Base-by-base conservation (phyloP, 2,329 filamentous ascomycete species). In the Rhynchosporium secalis region DNA sequence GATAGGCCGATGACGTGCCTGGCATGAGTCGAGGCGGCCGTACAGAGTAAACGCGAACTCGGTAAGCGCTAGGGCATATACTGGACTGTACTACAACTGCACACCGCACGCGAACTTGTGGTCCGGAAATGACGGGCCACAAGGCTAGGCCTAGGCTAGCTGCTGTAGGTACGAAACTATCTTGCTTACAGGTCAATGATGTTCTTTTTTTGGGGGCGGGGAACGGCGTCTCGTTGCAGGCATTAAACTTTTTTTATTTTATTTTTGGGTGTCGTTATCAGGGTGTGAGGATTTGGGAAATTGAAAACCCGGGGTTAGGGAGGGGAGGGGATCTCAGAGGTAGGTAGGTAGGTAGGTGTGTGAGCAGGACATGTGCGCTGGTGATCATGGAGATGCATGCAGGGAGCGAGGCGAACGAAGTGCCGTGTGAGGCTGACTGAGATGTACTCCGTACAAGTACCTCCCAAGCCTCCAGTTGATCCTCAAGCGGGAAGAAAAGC, bases 1-100 rank as follows among this genome's bases (percentile, higher is more conserved):
- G 36, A 40, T 40, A 12, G 7, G 12, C 7, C 36, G 63, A 65
- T 65, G 63, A 65, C 62, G 56, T 62, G 33, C 55, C 56, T 52
- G 61, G 49, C 47, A 62, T 20, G 20, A 20, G 20, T 20, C 20
- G 20, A 20, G 20, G 20, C 20, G 20, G 20, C 20, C 20, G 20
- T 20, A 20, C 20, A 20, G 20, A 20, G 20, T 20, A 20, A 20
- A 1, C 20, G 20, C 20, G 20, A 20, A 20, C 20, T 20, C 20
- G 20, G 20, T 1, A 20, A 20, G 20, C 20, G 20, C 20, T 20
- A 20, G 20, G 20, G 20, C 20, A 20, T 20, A 20, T 20, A 20
- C 20, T 20, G 20, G 1, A 20, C 20, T 20, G 20, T 20, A 20
- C 20, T 20, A 20, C 20, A 20, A 20, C 20, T 20, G 20, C 20